Percentiles rank a stretch among this genome's conserved stretches.
These are phyloP conservation scores for Phytophthora sansomeana DNA, from an alignment of 352 stramenopile species.

Conservation along the genomic window DNA sequence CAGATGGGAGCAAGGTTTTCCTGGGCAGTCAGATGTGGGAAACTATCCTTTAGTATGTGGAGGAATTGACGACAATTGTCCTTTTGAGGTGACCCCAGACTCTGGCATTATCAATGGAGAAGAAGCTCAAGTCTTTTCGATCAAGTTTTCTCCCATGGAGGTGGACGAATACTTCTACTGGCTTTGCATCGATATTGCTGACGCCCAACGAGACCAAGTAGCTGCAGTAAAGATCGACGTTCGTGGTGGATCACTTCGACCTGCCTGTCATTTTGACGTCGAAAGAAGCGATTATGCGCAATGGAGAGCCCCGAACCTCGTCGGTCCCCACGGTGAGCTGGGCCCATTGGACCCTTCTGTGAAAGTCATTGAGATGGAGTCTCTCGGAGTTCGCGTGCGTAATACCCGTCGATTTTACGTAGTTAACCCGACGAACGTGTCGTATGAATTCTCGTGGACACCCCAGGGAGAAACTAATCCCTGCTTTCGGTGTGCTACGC, in stretches of 20 bases:
- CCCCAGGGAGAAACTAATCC: slow-evolving; percentile 74
- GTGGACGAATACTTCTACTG: slow-evolving; percentile 89
- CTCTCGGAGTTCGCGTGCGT: slow-evolving; percentile 88
- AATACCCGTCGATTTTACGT: slow-evolving; percentile 95
- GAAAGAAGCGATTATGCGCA: slow-evolving; percentile 90
- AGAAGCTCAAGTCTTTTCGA: slow-evolving; percentile 72
- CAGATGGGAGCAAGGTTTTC: slow-evolving; percentile 47
- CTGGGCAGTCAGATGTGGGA: slow-evolving; percentile 11
- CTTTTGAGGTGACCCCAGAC: slow-evolving; percentile 87
- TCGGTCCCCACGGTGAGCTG: slow-evolving; percentile 85
- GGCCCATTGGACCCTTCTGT: slow-evolving; percentile 88
- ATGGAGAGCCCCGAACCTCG: slow-evolving; percentile 65
- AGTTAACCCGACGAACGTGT: slow-evolving; percentile 93
- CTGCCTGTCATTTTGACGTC: slow-evolving; percentile 95
- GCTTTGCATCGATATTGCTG: slow-evolving; percentile 52
- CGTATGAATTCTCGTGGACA: slow-evolving; percentile 95
- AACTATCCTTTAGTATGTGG: slow-evolving; percentile 8
- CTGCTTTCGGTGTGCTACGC: slow-evolving; percentile 91
- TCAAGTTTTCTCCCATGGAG: slow-evolving; percentile 93
- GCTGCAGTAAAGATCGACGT: slow-evolving; percentile 61
- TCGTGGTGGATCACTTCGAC: slow-evolving; percentile 78
- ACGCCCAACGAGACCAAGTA: not conserved
- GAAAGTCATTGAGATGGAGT: slow-evolving; percentile 94
- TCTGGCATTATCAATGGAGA: slow-evolving; percentile 65
- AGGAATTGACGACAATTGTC: slow-evolving; percentile 67